Percentiles rank a stretch among this genome's conserved stretches.
These are phyloP conservation scores for Suhomyces yuchorum DNA, from an alignment of 1,139 yeast species.

Conservation along the genomic window DNA sequence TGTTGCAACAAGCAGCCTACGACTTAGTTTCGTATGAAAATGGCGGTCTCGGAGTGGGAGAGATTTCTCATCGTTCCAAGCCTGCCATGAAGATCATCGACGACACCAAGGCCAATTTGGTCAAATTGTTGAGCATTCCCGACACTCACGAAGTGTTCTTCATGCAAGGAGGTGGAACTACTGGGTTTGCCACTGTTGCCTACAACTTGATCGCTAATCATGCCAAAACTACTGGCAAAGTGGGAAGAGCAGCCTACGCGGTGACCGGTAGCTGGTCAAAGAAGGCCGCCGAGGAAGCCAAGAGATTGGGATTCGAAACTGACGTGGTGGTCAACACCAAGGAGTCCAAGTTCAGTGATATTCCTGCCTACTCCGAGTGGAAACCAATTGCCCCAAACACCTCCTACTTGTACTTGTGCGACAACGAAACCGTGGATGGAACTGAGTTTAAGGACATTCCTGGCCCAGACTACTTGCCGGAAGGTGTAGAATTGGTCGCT, in stretches of 20 bases:
- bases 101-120: constrained; percentile 68
- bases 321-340: constrained; percentile 71
- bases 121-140: constrained; percentile 69
- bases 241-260: constrained; percentile 83
- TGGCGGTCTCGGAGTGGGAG: constrained; percentile 86
- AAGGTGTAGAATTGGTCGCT: constrained; percentile 78
- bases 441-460: constrained; percentile 72
- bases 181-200: constrained; percentile 87
- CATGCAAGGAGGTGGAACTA: constrained; percentile 97
- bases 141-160: constrained; percentile 93
- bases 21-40: constrained; percentile 74
- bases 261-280: constrained; percentile 94
- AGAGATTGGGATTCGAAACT: constrained; percentile 76
- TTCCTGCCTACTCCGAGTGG: constrained; percentile 75
- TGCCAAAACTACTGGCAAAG: constrained; percentile 66
- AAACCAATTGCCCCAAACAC: constrained; percentile 52
- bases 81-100: constrained; percentile 80
- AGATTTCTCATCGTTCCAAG: constrained; percentile 89
- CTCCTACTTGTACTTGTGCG: constrained; percentile 88
- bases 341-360: constrained; percentile 61
- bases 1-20: constrained; percentile 81
- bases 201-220: constrained; percentile 78
- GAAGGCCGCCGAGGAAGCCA: constrained; percentile 84
- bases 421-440: constrained; percentile 95
- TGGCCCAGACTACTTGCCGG: constrained; percentile 52